Evolutionary conservation across 177 flowering plant genomes (phyloP).

Genomic region (Vitis hybrid): DNA sequence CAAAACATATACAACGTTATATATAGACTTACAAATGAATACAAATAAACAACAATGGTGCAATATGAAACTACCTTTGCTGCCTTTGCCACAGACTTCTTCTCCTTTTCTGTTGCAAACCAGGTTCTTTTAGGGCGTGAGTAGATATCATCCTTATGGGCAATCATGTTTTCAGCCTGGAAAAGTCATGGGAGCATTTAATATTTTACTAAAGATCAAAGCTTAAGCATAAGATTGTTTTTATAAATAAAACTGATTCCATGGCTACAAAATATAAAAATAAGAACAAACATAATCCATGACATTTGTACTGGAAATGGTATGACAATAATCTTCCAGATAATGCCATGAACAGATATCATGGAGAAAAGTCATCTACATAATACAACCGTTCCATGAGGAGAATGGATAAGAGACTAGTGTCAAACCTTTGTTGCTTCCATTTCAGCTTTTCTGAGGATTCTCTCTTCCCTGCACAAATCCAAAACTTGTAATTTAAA

Average conservation of each 20-base stretch:
- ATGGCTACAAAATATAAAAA: background rate
- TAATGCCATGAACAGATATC: background rate
- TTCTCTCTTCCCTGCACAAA: conserved; percentile 74
- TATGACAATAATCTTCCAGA: background rate
- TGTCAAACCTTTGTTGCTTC: conserved; percentile 76
- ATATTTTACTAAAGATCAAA: background rate
- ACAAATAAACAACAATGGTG: background rate
- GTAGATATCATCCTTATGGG: conserved; percentile 74
- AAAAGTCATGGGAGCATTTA: background rate
- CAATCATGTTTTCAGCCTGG: conserved; percentile 96
- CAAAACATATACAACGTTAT: no score
- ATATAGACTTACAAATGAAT: background rate
- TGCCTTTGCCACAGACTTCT: conserved; percentile 56
- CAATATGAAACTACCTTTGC: conserved; percentile 53
- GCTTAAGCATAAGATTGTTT: no score
- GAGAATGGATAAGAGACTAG: background rate
- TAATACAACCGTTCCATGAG: background rate
- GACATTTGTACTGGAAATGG: background rate
- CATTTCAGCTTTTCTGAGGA: conserved; percentile 94
- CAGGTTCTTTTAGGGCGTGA: conserved; percentile 95
- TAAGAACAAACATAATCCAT: background rate
- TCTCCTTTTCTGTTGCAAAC: conserved; percentile 93
- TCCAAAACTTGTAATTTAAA: background rate
- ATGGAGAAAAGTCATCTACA: no score
- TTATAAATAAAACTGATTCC: background rate